These are phyloP conservation scores for Lasiodiplodia citricola DNA, from an alignment of 2,329 filamentous ascomycete genomes.

Conservation along the genomic window DNA sequence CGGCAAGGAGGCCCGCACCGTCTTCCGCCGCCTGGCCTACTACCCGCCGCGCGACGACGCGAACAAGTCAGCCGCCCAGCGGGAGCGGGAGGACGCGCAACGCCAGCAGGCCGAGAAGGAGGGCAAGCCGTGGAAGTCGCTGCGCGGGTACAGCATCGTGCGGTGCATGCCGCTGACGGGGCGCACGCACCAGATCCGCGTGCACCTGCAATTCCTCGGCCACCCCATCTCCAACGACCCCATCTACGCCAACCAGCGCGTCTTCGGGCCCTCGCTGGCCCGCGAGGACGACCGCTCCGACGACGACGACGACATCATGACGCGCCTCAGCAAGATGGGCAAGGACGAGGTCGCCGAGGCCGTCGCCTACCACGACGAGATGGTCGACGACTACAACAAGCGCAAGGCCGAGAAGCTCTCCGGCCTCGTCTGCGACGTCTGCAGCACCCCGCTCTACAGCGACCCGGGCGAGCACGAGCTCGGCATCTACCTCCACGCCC, in stretches of 20 bases:
- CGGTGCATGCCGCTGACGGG: conserved; percentile 93
- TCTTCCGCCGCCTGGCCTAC: conserved; percentile 92
- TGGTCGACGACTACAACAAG: conserved; percentile 89
- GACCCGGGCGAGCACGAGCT: conserved; percentile 91
- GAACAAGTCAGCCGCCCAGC: conserved; percentile 23
- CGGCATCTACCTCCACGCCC: conserved; percentile 90
- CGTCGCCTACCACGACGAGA: conserved; percentile 90
- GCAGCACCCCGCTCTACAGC: conserved; percentile 87
- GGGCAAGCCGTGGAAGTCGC: conserved; percentile 57
- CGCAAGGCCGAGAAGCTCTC: conserved; percentile 93
- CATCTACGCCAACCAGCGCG: conserved; percentile 92
- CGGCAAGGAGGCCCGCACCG: conserved; percentile 86
- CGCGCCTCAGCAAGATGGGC: conserved; percentile 84
- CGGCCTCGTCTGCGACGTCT: conserved; percentile 79
- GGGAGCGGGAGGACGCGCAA: conserved; percentile 29
- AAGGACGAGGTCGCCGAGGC: conserved; percentile 92
- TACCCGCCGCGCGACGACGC: conserved; percentile 65
- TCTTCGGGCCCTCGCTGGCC: conserved; percentile 85
- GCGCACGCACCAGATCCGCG: conserved; percentile 90
- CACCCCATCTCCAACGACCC: conserved; percentile 97
- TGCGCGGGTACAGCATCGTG: conserved; percentile 88
- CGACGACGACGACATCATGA: conserved; percentile 88
- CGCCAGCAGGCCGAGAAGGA: conserved; percentile 36
- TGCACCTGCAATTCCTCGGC: conserved; percentile 92
- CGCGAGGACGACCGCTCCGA: conserved; percentile 69